A percentile compares a stretch with the other conserved stretches of the same genome.
phyloP scores from a whole-genome alignment of 140 eudicot species.

The Senecio squalidus region DNA sequence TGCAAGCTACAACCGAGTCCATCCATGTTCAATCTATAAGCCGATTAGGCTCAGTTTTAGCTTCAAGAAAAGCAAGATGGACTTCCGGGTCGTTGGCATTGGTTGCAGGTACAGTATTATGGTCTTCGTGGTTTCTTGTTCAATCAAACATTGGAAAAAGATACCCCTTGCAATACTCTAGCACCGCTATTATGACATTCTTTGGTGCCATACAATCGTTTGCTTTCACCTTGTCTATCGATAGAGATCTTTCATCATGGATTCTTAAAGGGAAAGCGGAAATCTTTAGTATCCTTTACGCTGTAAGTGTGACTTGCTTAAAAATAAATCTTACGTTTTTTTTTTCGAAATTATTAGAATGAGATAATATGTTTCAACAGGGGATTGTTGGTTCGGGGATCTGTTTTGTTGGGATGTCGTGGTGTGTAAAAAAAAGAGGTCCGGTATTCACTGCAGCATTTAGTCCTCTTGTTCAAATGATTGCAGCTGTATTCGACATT shows the following conservation, averaged over 20 bases:
- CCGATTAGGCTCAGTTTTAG: constrained; percentile 1
- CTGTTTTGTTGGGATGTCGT: constrained; percentile 56
- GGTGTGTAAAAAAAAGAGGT: constrained; percentile 73
- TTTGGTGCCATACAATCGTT: constrained; percentile 66
- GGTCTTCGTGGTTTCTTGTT: constrained; percentile 76
- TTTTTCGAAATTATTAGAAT: no score
- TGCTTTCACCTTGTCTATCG: constrained; percentile 29
- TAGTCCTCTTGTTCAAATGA: constrained; percentile 59
- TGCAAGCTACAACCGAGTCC: neutral
- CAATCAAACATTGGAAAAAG: constrained; percentile 52
- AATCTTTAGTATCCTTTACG: constrained; percentile 40
- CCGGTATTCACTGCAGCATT: constrained; percentile 75
- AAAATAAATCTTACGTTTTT: no score
- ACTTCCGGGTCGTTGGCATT: constrained; percentile 44
- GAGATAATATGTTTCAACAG: no score
- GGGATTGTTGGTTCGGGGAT: constrained; percentile 68
- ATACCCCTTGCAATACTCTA: constrained; percentile 54
- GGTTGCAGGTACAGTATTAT: constrained; percentile 30
- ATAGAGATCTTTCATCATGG: constrained; percentile 49
- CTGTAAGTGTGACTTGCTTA: no score
- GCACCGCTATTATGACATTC: constrained; percentile 65
- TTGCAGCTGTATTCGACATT: constrained; percentile 47
- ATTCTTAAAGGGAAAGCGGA: constrained; percentile 44
- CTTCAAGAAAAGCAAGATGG: constrained; percentile 29
- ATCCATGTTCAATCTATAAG: constrained; percentile 8